Evolutionary conservation across 352 stramenopile species (phyloP).

Genomic region (Globisporangium carolinianum): DNA sequence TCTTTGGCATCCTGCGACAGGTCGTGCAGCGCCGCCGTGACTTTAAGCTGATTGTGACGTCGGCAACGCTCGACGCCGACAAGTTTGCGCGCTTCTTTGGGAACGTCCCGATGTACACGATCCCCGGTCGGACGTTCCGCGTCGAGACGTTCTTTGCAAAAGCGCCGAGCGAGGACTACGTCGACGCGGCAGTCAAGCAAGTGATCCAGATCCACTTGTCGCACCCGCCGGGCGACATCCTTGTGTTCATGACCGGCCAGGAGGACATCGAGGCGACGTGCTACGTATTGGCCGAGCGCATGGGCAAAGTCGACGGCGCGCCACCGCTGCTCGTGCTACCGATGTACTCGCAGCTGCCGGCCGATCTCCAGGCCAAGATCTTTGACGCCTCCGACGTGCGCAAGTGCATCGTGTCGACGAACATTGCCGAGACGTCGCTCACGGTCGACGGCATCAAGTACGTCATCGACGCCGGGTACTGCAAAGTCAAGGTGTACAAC

Average conservation of each 20-base stretch:
- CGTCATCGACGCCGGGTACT: conserved; percentile 97
- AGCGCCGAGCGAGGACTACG: conserved; percentile 95
- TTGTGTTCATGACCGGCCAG: conserved; percentile 99
- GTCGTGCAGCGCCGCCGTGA: conserved; percentile 84
- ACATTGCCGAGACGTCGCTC: conserved; percentile 96
- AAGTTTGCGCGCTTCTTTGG: conserved; percentile 98
- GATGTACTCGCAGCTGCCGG: conserved; percentile 99
- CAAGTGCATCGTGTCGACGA: conserved; percentile 98
- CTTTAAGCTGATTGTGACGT: conserved; percentile 91
- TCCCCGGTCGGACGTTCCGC: conserved; percentile 87
- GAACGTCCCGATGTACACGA: conserved; percentile 95
- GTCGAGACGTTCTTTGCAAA: conserved; percentile 89
- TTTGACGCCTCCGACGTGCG: conserved; percentile 93
- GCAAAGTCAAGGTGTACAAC: conserved; percentile 99
- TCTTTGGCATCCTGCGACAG: conserved; percentile 92
- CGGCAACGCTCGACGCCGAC: conserved; percentile 96
- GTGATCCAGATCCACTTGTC: conserved; percentile 98
- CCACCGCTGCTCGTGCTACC: conserved; percentile 95
- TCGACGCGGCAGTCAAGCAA: conserved; percentile 97
- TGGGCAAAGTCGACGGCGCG: conserved; percentile 89
- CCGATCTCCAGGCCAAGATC: conserved; percentile 97
- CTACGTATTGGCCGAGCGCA: conserved; percentile 93
- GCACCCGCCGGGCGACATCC: conserved; percentile 94
- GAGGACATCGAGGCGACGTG: conserved; percentile 98
- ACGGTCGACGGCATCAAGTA: conserved; percentile 97